Evolutionary conservation across 2,329 filamentous ascomycete species (phyloP), one percentile per base, ranked within the genome.

Genomic region (Colletotrichum plurivorum): DNA sequence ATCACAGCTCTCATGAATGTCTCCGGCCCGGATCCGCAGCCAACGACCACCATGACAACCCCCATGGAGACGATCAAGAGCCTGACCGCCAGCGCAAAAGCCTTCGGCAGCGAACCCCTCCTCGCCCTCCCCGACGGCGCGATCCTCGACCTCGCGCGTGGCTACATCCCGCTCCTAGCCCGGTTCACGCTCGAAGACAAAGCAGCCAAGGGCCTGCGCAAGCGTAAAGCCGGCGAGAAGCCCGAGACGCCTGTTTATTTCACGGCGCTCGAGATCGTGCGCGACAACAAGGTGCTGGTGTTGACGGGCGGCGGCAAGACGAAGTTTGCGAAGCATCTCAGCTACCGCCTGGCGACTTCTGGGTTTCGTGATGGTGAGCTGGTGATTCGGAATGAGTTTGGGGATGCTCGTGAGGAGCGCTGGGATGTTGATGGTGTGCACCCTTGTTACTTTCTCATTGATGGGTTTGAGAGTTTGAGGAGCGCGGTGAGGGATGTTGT

Each of bases 131-230:
- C 57, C 12, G 12, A 55, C 39, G 57, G 63, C 22, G n/a, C 12
- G 2, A 16, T 36, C 13, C 12, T 56, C 7, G 16, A 56, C 51
- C 16, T 67, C 8, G 31, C 63, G 8, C 25, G 20, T 7, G 57
- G 63, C 20, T 67, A 67, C 51, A 45, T 62, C 5, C 57, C 63
- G 7, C 43, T 62, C 3, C 10, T 67, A 2, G 43, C 43, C 0
- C 57, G 51, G 3, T 67, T 55, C 13, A 67, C 63, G 1, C 43
- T 22, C 16, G 63, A 67, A 27, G 63, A 67, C 57, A 67, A 62
- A 13, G 57, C 63, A 2, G 57, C 63, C 27, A 55, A 67, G 15
- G 63, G 63, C 13, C 7, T 67, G 0, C 63, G 57, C 9, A 67
- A 62, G 16, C 51, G 57, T 12, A 62, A 13, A 15, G 27, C 3